Base-by-base conservation (phyloP, 2,329 filamentous ascomycete genomes). In the Furcasterigmium sp. region DNA sequence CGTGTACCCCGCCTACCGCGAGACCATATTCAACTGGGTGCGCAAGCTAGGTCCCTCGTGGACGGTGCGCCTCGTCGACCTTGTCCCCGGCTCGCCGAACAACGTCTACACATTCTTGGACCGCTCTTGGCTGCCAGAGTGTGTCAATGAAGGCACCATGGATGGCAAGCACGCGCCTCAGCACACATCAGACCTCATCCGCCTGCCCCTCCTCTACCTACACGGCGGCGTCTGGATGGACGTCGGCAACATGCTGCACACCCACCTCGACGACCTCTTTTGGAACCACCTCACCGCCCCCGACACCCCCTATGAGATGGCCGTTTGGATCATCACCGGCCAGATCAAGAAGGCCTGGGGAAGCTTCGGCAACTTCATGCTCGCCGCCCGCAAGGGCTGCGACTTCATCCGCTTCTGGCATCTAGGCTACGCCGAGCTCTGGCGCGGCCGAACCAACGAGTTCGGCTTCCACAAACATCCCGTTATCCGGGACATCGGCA, bases 371-470 rank as follows among this genome's bases (percentile, higher is more conserved):
- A 74, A 73, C 40, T 65, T 63, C 41, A 64, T 73, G 48, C 48
- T 73, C 0, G 67, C 66, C 1, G 59, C 64, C 0, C 59, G 68
- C 4, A 68, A 66, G 25, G 59, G 61, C 1, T 68, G 67, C 44
- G 37, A 53, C 2, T 72, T 73, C 34, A 65, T 73, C 47, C 62
- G 59, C 41, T 60, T 58, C 52, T 72, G 70, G 69, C 63, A 70
- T 44, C 37, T 59, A 2, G 49, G 60, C 1, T 70, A 61, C 49
- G 57, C 55, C 10, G 54, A 59, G 34, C 49, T 68, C 0, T 69
- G 67, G 66, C 53, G 47, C 3, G 58, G 49, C 1, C 53, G 47
- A 4, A 61, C 61, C 3, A 64, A 58, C n/a, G 54, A 51, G 3
- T 51, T 55, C 5, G 64, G 57, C 2, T 61, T 67, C 39, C 56